A percentile compares a stretch with the other conserved stretches of the same genome.
Conservation (phyloP, 345 rosid genomes). For the Bruguiera parviflora region DNA sequence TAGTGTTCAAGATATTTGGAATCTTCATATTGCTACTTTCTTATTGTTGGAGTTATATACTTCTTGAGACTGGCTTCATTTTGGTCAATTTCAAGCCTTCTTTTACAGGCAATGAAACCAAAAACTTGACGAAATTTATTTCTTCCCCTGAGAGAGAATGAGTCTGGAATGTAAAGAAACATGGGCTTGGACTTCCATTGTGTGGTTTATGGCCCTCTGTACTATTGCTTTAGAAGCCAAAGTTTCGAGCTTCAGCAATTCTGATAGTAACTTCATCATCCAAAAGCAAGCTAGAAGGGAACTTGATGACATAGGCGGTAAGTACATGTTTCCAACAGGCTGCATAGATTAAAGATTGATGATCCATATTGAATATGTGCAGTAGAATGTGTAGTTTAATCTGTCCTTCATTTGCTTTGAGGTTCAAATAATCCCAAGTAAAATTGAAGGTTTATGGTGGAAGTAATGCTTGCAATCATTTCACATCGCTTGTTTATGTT, state of each 20-base stretch:
- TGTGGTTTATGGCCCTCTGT: background rate
- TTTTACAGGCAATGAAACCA: background rate
- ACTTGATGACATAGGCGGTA: conserved; percentile 22
- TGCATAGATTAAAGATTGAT: no score
- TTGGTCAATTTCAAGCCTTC: background rate
- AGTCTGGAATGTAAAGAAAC: background rate
- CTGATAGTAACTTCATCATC: background rate
- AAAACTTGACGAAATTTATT: background rate
- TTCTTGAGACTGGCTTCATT: background rate
- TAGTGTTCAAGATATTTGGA: background rate
- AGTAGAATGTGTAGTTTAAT: background rate
- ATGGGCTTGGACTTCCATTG: background rate
- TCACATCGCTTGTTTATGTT: background rate
- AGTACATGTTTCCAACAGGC: background rate
- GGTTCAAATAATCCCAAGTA: background rate
- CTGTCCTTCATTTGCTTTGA: background rate
- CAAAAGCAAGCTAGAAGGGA: conserved; percentile 15
- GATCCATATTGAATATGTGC: no score
- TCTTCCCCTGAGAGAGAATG: background rate
- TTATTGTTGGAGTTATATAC: background rate
- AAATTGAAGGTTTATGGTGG: background rate
- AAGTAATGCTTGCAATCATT: background rate
- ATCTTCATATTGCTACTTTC: background rate
- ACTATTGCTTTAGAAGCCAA: background rate
- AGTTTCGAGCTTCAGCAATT: conserved; percentile 1